phyloP scores from a whole-genome alignment of 805 yeast genomes.

The Myxozyma udenii region DNA sequence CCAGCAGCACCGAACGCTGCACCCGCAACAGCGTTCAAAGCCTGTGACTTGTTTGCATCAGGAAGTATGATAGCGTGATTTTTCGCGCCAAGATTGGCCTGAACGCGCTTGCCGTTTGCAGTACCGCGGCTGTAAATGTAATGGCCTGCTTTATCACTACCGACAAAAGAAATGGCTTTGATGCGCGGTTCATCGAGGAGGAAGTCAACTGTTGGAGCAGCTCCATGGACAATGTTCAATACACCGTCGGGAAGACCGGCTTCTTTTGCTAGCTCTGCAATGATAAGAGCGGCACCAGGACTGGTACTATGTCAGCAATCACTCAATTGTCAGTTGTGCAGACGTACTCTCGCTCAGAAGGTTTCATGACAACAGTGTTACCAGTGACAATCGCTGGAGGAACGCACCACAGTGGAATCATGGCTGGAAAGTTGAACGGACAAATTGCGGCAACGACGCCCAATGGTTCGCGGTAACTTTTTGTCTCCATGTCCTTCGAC shows the following conservation, averaged over 20 bases:
- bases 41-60: conserved; percentile 63
- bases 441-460: conserved; percentile 76
- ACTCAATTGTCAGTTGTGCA: not conserved
- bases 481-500: conserved; percentile 70
- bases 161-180: conserved; percentile 75
- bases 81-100: conserved; percentile 76
- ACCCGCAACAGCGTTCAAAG: conserved; percentile 63
- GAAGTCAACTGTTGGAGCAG: conserved; percentile 67
- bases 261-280: conserved; percentile 66
- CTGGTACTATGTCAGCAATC: not conserved
- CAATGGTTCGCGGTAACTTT: conserved; percentile 59
- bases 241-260: conserved; percentile 78
- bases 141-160: conserved; percentile 74
- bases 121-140: conserved; percentile 66
- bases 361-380: conserved; percentile 68
- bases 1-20: conserved; percentile 86
- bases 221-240: conserved; percentile 57
- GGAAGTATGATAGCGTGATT: conserved; percentile 72
- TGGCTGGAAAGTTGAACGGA: conserved; percentile 82
- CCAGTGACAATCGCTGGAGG: conserved; percentile 67
- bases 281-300: conserved; percentile 75
- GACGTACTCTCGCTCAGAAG: conserved; percentile 57
- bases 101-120: conserved; percentile 68
- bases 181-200: conserved; percentile 68
- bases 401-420: conserved; percentile 71